A percentile compares a stretch with the other conserved stretches of the same genome.
Evolutionary conservation across 1,284 basidiomycete species (phyloP).

Genomic region (Acaromyces ingoldii): DNA sequence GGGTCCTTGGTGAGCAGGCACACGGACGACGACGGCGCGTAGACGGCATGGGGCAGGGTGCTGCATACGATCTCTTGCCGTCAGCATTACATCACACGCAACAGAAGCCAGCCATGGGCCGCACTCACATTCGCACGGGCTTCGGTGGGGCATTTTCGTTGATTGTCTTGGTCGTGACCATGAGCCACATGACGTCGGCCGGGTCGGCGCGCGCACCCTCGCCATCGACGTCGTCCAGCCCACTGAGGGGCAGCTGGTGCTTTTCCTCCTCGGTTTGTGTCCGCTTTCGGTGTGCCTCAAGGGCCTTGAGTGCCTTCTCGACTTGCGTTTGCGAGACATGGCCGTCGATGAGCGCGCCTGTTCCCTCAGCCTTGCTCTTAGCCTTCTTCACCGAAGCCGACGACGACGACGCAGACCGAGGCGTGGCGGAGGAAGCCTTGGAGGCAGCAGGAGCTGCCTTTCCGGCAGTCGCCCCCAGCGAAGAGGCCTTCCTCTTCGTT

Average conservation of each 20-base stretch:
- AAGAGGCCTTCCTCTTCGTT: too few relatives aligned
- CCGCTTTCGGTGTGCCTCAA: constrained; percentile 30
- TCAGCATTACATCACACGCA: constrained; percentile 42
- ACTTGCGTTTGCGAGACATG: constrained; percentile 33
- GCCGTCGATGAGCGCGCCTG: too few relatives aligned
- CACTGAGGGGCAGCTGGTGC: constrained; percentile 26
- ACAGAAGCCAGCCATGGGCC: constrained; percentile 35
- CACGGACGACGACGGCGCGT: constrained; percentile 72
- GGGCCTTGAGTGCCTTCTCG: constrained; percentile 40
- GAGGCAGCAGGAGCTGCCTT: too few relatives aligned
- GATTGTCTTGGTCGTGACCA: constrained; percentile 39
- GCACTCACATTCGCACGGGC: constrained; percentile 38
- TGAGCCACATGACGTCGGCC: constrained; percentile 33
- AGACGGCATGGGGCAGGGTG: constrained; percentile 71
- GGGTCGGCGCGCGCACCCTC: constrained; percentile 14
- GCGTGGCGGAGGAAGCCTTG: too few relatives aligned
- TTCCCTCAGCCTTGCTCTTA: too few relatives aligned
- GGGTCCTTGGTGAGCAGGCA: constrained; percentile 94
- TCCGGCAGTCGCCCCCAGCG: too few relatives aligned
- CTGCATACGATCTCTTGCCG: constrained; percentile 19
- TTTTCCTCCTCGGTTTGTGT: constrained; percentile 7
- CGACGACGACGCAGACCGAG: too few relatives aligned
- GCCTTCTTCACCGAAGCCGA: too few relatives aligned
- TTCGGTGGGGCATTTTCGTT: constrained; percentile 28
- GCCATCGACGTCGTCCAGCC: constrained; percentile 14